Evolutionary conservation across 371 early-diverging fungal species (phyloP).

Genomic region (Mucor saturninus): DNA sequence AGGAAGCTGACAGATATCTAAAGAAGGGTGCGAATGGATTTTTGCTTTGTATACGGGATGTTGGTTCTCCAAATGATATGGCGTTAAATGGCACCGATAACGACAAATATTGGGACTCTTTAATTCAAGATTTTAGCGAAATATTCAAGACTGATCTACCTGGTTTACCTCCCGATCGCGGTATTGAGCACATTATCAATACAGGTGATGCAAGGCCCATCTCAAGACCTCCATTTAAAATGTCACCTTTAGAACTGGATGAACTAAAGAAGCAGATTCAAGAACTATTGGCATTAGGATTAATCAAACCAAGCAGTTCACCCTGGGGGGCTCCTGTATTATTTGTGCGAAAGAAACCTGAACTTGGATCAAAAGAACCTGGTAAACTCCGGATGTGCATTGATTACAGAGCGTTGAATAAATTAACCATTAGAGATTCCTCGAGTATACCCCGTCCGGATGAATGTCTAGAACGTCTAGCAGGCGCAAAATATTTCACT

Average conservation of each 20-base stretch:
- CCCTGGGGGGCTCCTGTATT: slow-evolving; percentile 42
- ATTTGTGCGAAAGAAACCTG: slow-evolving; percentile 49
- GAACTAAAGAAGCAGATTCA: slow-evolving; percentile 8
- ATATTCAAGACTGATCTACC: slow-evolving; percentile 5
- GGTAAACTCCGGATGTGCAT: slow-evolving; percentile 51
- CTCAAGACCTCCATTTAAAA: slow-evolving; percentile 23
- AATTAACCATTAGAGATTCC: slow-evolving; percentile 40
- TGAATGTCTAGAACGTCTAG: slow-evolving; percentile 36
- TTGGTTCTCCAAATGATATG: no score
- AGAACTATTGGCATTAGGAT: slow-evolving; percentile 13
- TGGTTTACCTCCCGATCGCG: slow-evolving; percentile 9
- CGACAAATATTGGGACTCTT: not conserved
- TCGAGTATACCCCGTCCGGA: slow-evolving; percentile 50
- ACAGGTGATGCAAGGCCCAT: slow-evolving; percentile 25
- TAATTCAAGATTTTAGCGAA: slow-evolving; percentile 3
- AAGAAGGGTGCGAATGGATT: slow-evolving; percentile 8
- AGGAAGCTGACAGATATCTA: slow-evolving; percentile 9
- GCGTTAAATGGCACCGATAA: no score
- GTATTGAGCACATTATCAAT: slow-evolving; percentile 30
- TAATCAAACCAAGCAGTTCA: slow-evolving; percentile 22
- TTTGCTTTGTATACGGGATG: not conserved
- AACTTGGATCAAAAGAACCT: slow-evolving; percentile 51
- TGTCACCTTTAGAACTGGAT: slow-evolving; percentile 33
- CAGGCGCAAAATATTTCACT: slow-evolving; percentile 31
- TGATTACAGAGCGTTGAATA: slow-evolving; percentile 49